A percentile compares a stretch with the other conserved stretches of the same genome.
phyloP scores from a whole-genome alignment of 2,329 filamentous ascomycete species.

The Trichoderma sp. region DNA sequence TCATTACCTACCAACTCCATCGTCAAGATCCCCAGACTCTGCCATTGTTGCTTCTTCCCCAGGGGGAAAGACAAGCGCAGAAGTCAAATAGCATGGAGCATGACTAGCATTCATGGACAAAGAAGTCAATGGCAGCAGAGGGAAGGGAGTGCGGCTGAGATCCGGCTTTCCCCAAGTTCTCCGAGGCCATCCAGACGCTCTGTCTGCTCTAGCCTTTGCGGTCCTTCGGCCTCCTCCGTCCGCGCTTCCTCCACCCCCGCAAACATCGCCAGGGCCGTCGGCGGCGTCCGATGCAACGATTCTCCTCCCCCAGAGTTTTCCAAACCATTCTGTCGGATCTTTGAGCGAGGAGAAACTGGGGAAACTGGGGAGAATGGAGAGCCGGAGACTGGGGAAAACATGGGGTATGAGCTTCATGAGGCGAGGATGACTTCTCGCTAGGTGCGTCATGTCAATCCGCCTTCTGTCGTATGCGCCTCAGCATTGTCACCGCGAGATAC shows the following conservation, averaged over 20 bases:
- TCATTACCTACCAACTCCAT: slow-evolving; percentile 23
- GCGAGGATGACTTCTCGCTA: not conserved
- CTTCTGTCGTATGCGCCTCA: not conserved
- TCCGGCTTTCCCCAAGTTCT: not conserved
- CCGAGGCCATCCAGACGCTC: not conserved
- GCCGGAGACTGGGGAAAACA: not conserved
- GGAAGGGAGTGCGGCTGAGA: not conserved
- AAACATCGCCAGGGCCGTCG: slow-evolving; percentile 24
- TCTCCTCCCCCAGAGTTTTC: slow-evolving; percentile 4
- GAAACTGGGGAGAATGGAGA: slow-evolving; percentile 11
- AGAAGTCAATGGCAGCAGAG: not conserved
- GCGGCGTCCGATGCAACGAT: slow-evolving; percentile 22
- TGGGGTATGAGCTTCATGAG: slow-evolving; percentile 1
- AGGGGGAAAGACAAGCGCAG: not conserved
- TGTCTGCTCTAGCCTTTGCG: slow-evolving; percentile 2
- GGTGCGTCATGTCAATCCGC: not conserved
- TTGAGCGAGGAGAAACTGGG: slow-evolving; percentile 6
- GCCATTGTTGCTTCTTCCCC: slow-evolving; percentile 1
- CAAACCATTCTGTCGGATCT: slow-evolving; percentile 22
- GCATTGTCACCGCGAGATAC: not conserved
- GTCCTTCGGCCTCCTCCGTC: slow-evolving; percentile 24
- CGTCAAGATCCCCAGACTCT: not conserved
- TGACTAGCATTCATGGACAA: not conserved
- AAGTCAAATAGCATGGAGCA: not conserved
- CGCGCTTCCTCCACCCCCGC: slow-evolving; percentile 25